phyloP scores from a whole-genome alignment of 2,329 filamentous ascomycete species.

The Triangularia setosa region DNA sequence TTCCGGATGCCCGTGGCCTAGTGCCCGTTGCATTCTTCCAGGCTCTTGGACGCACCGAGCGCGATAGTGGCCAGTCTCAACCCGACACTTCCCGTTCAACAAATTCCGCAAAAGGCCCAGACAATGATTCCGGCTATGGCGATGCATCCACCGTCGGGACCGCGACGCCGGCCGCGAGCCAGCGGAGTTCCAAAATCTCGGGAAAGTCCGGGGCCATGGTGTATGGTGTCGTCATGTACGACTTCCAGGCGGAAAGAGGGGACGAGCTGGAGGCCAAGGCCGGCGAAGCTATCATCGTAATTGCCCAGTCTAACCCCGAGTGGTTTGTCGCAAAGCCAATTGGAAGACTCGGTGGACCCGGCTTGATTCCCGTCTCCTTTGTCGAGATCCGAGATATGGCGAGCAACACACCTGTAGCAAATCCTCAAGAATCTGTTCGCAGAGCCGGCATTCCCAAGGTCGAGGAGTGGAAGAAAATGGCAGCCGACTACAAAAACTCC shows the following conservation, averaged over 20 bases:
- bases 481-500: slow-evolving; percentile 97
- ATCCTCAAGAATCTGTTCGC: slow-evolving; percentile 80
- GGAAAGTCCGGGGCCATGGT: slow-evolving; percentile 74
- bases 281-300: slow-evolving; percentile 95
- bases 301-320: slow-evolving; percentile 95
- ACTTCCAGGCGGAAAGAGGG: slow-evolving; percentile 91
- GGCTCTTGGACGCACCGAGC: slow-evolving; percentile 82
- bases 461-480: slow-evolving; percentile 99
- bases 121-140: slow-evolving; percentile 89
- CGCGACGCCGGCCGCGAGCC: slow-evolving; percentile 35
- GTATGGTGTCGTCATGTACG: slow-evolving; percentile 94
- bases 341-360: slow-evolving; percentile 88
- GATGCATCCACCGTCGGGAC: slow-evolving; percentile 42
- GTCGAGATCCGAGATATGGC: slow-evolving; percentile 95
- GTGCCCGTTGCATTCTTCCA: slow-evolving; percentile 96
- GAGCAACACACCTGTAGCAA: slow-evolving; percentile 74
- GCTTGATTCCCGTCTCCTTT: slow-evolving; percentile 92
- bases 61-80: slow-evolving; percentile 75
- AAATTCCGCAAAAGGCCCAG: slow-evolving; percentile 59
- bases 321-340: slow-evolving; percentile 99
- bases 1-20: slow-evolving; percentile 81
- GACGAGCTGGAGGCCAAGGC: slow-evolving; percentile 94
- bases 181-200: slow-evolving; percentile 48
- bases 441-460: slow-evolving; percentile 89
- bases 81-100: slow-evolving; percentile 45